Percentiles rank a stretch among this genome's conserved stretches.
Evolutionary conservation across 139 green algal species (phyloP).

Genomic region (Coccomyxa sp.): DNA sequence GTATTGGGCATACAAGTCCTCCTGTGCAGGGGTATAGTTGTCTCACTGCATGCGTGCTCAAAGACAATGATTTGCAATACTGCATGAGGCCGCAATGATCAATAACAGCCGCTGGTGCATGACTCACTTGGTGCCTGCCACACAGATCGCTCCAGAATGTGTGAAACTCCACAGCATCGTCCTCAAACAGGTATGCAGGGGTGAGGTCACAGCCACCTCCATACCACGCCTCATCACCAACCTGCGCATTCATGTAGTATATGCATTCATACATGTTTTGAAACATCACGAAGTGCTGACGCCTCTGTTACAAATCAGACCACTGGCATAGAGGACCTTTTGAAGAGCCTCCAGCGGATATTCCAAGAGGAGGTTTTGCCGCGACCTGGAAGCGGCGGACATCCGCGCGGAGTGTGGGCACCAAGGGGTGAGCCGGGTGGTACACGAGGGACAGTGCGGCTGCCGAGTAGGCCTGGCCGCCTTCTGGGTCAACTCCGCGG

Average conservation of each 20-base stretch:
- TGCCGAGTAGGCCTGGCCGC: constrained; percentile 80
- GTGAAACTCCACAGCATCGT: constrained; percentile 81
- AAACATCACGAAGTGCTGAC: not conserved
- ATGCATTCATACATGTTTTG: not conserved
- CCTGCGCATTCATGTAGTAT: constrained; percentile 29
- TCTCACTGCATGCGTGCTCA: not conserved
- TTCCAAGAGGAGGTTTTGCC: not conserved
- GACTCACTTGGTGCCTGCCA: constrained; percentile 47
- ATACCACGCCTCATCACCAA: constrained; percentile 76
- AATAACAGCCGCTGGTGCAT: not conserved
- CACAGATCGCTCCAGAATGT: constrained; percentile 74
- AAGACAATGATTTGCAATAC: not conserved
- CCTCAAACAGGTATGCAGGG: constrained; percentile 79
- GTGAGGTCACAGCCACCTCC: constrained; percentile 96
- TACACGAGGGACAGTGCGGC: constrained; percentile 93
- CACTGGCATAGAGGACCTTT: not conserved
- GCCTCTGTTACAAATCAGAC: not conserved
- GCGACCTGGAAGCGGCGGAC: constrained; percentile 84
- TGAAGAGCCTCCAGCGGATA: not conserved
- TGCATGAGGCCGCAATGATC: not conserved
- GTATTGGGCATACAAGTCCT: constrained; percentile 70
- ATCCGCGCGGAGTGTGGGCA: constrained; percentile 93
- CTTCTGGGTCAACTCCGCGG: constrained; percentile 54
- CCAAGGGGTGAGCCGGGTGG: constrained; percentile 77
- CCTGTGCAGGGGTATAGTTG: not conserved